These are phyloP conservation scores for Hawksworthiomyces lignivorus DNA, from an alignment of 2,329 filamentous ascomycete species.

Conservation along the genomic window DNA sequence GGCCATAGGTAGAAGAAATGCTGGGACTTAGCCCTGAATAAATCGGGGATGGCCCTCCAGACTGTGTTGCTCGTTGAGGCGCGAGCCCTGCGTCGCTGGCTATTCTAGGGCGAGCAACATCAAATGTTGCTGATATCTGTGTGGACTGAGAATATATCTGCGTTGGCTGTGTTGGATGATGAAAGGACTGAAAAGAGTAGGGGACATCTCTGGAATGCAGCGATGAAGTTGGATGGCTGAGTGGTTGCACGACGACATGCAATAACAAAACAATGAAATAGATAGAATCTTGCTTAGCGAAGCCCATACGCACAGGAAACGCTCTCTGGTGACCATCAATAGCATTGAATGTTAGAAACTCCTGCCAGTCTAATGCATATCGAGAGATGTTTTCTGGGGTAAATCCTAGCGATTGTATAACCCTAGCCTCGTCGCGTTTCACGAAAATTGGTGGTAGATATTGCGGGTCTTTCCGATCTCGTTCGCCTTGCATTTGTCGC, in stretches of 20 bases:
- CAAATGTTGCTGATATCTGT: constrained; percentile 40
- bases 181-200: constrained; percentile 33
- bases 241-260: constrained; percentile 27
- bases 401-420: constrained; percentile 49
- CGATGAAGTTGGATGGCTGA: constrained; percentile 38
- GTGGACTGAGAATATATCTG: constrained; percentile 34
- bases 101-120: constrained; percentile 34
- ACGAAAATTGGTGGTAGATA: constrained; percentile 58
- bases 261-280: constrained; percentile 53
- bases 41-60: constrained; percentile 19
- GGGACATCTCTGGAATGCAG: constrained; percentile 34
- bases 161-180: constrained; percentile 24
- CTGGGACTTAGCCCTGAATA: constrained; percentile 33
- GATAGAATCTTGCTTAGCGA: constrained; percentile 53
- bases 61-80: constrained; percentile 16
- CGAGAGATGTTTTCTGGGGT: constrained; percentile 43
- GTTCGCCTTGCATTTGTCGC: constrained; percentile 48
- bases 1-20: constrained; percentile 36
- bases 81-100: constrained; percentile 20
- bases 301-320: constrained; percentile 44
- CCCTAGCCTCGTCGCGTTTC: constrained; percentile 44
- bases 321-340: constrained; percentile 44
- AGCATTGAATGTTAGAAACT: constrained; percentile 47
- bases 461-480: constrained; percentile 49
- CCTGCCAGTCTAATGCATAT: constrained; percentile 44